Evolutionary conservation across 495 filamentous ascomycete genomes (phyloP), one percentile per base, ranked within the genome.

Genomic region (Choiromyces venosus): DNA sequence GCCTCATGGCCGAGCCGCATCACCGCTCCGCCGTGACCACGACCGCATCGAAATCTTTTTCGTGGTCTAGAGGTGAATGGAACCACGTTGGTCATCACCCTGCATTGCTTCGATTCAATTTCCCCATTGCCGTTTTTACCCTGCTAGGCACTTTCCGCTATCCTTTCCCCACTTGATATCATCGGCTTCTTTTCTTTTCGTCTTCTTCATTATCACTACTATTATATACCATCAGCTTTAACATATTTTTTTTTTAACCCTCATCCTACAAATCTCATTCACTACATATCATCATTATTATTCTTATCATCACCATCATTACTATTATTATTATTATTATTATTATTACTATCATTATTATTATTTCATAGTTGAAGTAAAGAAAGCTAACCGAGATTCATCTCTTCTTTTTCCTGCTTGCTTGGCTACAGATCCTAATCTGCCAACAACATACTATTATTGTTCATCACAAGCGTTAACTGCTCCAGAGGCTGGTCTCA

Each of bases 71-170:
- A 69, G 67, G 16, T 77, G 75, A 77, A 77, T 77, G 75, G 75
- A 77, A 77, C 75, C 75, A 77, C 75, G 75, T 77, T 74, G 69
- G 74, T 77, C 73, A 77, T 77, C 70, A 74, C 67, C 69, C 75
- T 77, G 74, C 75, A 77, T 77, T 70, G 52, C 52, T 61, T 33
- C 52, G 52, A 61, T 61, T 56, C 52, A 56, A 25, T 56, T 29
- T 29, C n/a, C 52, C 52, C 52, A 29, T 61, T 33, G 52, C 52
- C 25, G 52, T 29, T 61, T 14, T 33, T 25, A 61, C 52, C 25
- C 52, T 61, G 25, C 52, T 33, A 61, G 25, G 52, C 52, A 33
- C n/a, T 61, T 61, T 33, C 25, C 52, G 52, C 10, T 61, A 61
- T 33, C 8, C 52, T 33, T 61, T 61, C 52, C 52, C 52, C 52